Evolutionary conservation across 1,139 yeast genomes (phyloP).

Genomic region (Pichia sp.): DNA sequence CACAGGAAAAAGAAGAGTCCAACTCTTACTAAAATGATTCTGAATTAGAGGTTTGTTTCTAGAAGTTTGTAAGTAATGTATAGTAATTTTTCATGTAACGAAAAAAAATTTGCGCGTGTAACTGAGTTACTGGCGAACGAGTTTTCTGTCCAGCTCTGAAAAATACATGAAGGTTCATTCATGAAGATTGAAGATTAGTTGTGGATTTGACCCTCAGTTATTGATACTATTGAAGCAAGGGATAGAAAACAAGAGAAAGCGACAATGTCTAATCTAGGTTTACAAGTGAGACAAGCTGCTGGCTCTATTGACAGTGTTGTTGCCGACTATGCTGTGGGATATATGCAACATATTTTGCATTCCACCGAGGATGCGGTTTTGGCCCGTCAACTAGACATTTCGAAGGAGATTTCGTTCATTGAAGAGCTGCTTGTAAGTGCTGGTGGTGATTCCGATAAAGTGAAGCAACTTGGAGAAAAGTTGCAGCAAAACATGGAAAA

Average conservation of each 20-base stretch:
- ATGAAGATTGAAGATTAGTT: too few relatives aligned
- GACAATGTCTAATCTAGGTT: slow-evolving; percentile 41
- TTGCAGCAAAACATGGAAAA: slow-evolving; percentile 47
- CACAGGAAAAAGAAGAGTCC: slow-evolving; percentile 92
- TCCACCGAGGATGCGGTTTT: slow-evolving; percentile 80
- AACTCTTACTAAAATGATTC: slow-evolving; percentile 50
- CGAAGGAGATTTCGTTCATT: slow-evolving; percentile 62
- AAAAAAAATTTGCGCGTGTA: neutral
- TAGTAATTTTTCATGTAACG: neutral
- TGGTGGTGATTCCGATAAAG: slow-evolving; percentile 62
- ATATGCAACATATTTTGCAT: slow-evolving; percentile 69
- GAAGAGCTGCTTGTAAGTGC: slow-evolving; percentile 65
- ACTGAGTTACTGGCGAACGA: neutral
- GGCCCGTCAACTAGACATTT: slow-evolving; percentile 65
- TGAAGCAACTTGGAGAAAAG: slow-evolving; percentile 43
- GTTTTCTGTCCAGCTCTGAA: neutral
- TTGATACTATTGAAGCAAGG: too few relatives aligned
- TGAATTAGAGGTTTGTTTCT: neutral
- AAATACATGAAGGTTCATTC: neutral
- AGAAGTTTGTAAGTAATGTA: neutral
- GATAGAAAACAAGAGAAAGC: neutral
- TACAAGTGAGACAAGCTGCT: slow-evolving; percentile 82
- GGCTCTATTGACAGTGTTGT: slow-evolving; percentile 88
- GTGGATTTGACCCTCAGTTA: too few relatives aligned
- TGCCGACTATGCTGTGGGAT: slow-evolving; percentile 87